Evolutionary conservation across 1,139 yeast genomes (phyloP).

Genomic region (Taphrina confusa): DNA sequence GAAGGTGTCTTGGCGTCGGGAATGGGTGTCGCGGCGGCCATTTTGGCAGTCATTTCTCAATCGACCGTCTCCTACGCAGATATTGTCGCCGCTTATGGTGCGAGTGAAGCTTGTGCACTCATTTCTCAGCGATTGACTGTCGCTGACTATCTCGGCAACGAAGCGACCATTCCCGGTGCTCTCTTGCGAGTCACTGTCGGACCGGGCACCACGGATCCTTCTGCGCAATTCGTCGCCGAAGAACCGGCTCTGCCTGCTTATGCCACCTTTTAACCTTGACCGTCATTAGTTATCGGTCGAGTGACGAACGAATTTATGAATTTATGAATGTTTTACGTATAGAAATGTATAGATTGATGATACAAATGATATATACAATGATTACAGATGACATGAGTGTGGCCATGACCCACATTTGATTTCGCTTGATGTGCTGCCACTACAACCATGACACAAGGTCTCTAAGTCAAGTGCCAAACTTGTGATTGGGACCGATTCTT

Average conservation of each 20-base stretch:
- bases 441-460: too few species aligned
- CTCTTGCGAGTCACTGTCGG: constrained; percentile 4
- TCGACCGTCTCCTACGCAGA: constrained; percentile 2
- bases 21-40: constrained; percentile 24
- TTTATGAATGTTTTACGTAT: too few species aligned
- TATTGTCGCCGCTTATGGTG: constrained; percentile 1
- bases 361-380: too few species aligned
- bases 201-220: constrained; percentile 1
- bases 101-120: constrained; percentile 12
- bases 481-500: not conserved
- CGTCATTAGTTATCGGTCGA: too few species aligned
- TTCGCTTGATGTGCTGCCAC: too few species aligned
- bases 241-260: constrained; percentile 3
- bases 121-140: not conserved
- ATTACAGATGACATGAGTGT: too few species aligned
- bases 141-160: constrained; percentile 23
- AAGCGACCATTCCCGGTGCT: constrained; percentile 21
- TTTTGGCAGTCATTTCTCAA: constrained; percentile 7
- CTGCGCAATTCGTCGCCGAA: constrained; percentile 14
- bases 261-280: too few species aligned
- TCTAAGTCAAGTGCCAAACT: constrained; percentile 6
- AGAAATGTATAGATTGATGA: too few species aligned
- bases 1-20: constrained; percentile 26
- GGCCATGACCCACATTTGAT: too few species aligned
- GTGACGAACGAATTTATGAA: too few species aligned